A percentile compares a stretch with the other conserved stretches of the same genome.
Conservation (phyloP, 1,284 basidiomycete species). For the Blastosporella zonata region DNA sequence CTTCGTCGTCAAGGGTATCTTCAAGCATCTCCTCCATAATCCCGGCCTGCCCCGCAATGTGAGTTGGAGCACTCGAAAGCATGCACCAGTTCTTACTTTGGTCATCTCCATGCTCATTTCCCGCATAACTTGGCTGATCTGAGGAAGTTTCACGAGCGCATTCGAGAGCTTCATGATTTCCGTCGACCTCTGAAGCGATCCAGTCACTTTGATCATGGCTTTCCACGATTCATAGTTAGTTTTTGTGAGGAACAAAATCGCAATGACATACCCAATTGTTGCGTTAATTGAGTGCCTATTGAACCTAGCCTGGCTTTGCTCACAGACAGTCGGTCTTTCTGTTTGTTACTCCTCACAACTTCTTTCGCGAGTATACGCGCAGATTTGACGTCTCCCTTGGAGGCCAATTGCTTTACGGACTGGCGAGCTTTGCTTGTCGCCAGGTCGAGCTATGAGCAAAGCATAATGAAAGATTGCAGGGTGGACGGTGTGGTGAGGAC, state of each 20-base stretch:
- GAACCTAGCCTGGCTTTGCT: slow-evolving; percentile 93
- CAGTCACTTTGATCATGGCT: slow-evolving; percentile 98
- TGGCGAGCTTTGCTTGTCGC: slow-evolving; percentile 80
- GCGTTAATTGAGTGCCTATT: slow-evolving; percentile 86
- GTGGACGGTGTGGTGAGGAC: slow-evolving; percentile 17
- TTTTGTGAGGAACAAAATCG: slow-evolving; percentile 13
- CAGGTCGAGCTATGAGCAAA: slow-evolving; percentile 65
- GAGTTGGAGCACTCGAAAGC: slow-evolving; percentile 9
- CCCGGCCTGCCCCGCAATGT: slow-evolving; percentile 60
- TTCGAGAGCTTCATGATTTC: slow-evolving; percentile 99
- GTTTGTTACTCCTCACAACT: slow-evolving; percentile 93
- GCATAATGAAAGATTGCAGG: slow-evolving; percentile 22
- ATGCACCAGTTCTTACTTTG: slow-evolving; percentile 54
- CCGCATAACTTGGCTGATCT: slow-evolving; percentile 90
- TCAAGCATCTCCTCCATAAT: slow-evolving; percentile 94
- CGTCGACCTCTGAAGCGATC: slow-evolving; percentile 93
- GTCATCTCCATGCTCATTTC: slow-evolving; percentile 99
- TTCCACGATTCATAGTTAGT: slow-evolving; percentile 5
- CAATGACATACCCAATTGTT: slow-evolving; percentile 80
- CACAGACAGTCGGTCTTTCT: slow-evolving; percentile 89
- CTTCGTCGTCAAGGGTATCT: slow-evolving; percentile 85
- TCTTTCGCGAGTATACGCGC: slow-evolving; percentile 91
- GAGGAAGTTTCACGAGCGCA: slow-evolving; percentile 86
- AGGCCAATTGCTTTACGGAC: slow-evolving; percentile 87
- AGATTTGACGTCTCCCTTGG: slow-evolving; percentile 90